Evolutionary conservation across 805 yeast genomes (phyloP).

Genomic region (Maudiozyma pseudohumilis): DNA sequence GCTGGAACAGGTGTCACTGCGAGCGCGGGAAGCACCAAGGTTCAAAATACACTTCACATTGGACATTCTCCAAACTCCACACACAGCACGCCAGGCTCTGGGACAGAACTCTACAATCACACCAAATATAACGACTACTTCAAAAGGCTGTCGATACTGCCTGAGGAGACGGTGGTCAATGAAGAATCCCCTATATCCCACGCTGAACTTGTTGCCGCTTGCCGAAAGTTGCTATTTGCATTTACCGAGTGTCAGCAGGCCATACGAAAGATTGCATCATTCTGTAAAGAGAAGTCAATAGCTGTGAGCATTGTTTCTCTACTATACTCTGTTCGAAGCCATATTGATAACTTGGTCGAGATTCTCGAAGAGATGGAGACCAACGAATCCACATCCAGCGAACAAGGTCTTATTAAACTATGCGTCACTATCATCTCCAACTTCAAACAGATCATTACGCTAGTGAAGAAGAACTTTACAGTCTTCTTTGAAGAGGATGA

Average conservation of each 20-base stretch:
- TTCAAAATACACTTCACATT: too few species aligned
- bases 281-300: slow-evolving; percentile 45
- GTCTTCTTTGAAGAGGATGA: slow-evolving; percentile 49
- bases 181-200: slow-evolving; percentile 22
- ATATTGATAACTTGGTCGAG: slow-evolving; percentile 48
- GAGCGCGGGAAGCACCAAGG: too few species aligned
- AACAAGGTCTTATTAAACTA: slow-evolving; percentile 31
- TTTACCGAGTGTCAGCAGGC: slow-evolving; percentile 57
- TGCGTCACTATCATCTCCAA: slow-evolving; percentile 33
- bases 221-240: slow-evolving; percentile 53
- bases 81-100: slow-evolving; percentile 6
- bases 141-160: slow-evolving; percentile 53
- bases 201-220: slow-evolving; percentile 28
- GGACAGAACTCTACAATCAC: slow-evolving; percentile 23
- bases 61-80: background rate
- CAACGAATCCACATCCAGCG: slow-evolving; percentile 24
- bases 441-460: slow-evolving; percentile 37
- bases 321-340: slow-evolving; percentile 42
- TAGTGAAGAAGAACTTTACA: slow-evolving; percentile 38
- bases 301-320: slow-evolving; percentile 45
- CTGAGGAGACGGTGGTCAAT: slow-evolving; percentile 33
- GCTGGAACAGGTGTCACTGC: too few species aligned
- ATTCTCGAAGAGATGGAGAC: slow-evolving; percentile 43
- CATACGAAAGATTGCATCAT: slow-evolving; percentile 45
- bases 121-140: slow-evolving; percentile 52